A percentile compares a stretch with the other conserved stretches of the same genome.
phyloP scores from a whole-genome alignment of 2,329 filamentous ascomycete genomes.

The Akanthomyces lecanii region DNA sequence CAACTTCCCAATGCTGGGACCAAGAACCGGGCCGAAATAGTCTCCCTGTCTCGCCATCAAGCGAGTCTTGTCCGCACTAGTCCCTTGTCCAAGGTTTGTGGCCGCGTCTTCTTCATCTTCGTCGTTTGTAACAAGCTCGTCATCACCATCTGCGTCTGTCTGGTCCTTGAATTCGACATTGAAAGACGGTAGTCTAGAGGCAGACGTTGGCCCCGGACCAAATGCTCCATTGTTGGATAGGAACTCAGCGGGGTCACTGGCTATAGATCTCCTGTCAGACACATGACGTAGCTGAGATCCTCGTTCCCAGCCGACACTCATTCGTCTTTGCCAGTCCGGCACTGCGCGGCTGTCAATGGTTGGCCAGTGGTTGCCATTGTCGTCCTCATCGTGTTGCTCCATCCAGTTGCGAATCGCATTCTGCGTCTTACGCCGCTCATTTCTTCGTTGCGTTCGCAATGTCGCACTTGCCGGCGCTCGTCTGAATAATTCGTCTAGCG shows the following conservation, averaged over 20 bases:
- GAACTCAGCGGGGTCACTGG: constrained; percentile 62
- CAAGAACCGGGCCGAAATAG: constrained; percentile 12
- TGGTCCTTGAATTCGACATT: constrained; percentile 50
- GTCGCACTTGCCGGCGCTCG: constrained; percentile 62
- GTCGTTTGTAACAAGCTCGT: constrained; percentile 80
- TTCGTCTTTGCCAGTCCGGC: constrained; percentile 47
- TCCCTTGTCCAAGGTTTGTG: constrained; percentile 37
- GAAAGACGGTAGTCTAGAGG: constrained; percentile 32
- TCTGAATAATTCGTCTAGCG: constrained; percentile 87
- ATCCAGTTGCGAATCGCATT: constrained; percentile 89
- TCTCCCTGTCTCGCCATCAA: constrained; percentile 29
- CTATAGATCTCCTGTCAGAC: constrained; percentile 55
- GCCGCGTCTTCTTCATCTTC: constrained; percentile 60
- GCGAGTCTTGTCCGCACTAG: constrained; percentile 24
- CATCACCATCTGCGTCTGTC: constrained; percentile 83
- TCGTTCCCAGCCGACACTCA: constrained; percentile 49
- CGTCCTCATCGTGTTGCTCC: constrained; percentile 60
- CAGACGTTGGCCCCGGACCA: constrained; percentile 30
- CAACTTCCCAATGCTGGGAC: constrained; percentile 28
- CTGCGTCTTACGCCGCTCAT: constrained; percentile 68
- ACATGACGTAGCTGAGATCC: constrained; percentile 45
- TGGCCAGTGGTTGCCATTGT: constrained; percentile 45
- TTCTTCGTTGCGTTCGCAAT: constrained; percentile 54
- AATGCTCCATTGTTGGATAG: constrained; percentile 46
- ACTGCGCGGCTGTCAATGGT: constrained; percentile 42